Evolutionary conservation across 176 grass and related monocot genomes (phyloP), one percentile per base, ranked within the genome.

Genomic region (Dendrocalamus sinicus): DNA sequence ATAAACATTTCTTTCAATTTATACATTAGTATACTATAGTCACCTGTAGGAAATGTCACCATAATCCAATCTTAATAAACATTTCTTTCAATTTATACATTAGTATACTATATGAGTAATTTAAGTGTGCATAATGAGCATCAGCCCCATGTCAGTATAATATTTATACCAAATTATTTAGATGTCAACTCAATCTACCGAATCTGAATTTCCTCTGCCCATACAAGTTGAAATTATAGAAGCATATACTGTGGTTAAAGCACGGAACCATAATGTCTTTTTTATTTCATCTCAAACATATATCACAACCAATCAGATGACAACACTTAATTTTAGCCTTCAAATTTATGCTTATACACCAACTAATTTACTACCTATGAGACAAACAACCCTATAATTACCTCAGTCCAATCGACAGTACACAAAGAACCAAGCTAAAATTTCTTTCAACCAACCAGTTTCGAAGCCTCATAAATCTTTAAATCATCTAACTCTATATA

Each of bases 1-100:
- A 60, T n/a, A 51, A 7, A 68, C 2, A 22, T 23, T 12, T 13
- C 60, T 28, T 63, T 7, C 16, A 28, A 44, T 57, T 44, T 81
- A 8, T 32, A 79, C 2, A 26, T 13, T 16, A 2, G 65, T 28
- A 32, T 32, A 32, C 32, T 32, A 32, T 32, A 32, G 32, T 82
- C 32, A 93, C 91, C 88, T 93, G 53, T 8, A 87, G 45, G 45
- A 46, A 62, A 58, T 65, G 39, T 51, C 54, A 75, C 15, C 53
- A 28, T 1, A 83, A 30, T 60, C 19, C 22, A 14, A 61, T 83
- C 68, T 61, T 58, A 0, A 60, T n/a, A 51, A 7, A 68, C 2
- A 22, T 23, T 12, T 13, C 60, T 28, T 63, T 7, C 16, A 28
- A 44, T 57, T 44, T 81, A 8, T 32, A 79, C 2, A 26, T 13